These are phyloP conservation scores for Amphirosellinia nigrospora DNA, from an alignment of 495 filamentous ascomycete species.

Conservation along the genomic window DNA sequence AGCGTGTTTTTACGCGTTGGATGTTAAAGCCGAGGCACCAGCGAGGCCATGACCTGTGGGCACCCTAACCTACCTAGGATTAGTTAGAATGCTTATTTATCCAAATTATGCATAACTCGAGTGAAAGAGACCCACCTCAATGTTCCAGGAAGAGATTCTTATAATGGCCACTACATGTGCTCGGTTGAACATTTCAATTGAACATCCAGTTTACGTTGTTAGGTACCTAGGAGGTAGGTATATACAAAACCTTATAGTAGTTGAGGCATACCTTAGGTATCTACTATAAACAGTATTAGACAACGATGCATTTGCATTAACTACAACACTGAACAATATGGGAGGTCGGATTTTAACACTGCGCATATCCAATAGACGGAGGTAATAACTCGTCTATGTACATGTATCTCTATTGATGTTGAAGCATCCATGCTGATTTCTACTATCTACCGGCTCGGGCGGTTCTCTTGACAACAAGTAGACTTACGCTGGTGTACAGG, in stretches of 20 bases:
- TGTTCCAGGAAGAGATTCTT: too few species aligned
- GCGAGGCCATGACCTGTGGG: too few species aligned
- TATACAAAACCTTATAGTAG: too few species aligned
- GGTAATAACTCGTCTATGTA: neutral
- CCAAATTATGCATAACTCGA: neutral
- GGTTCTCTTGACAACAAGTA: neutral
- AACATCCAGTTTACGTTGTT: too few species aligned
- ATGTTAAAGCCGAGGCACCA: constrained; percentile 9
- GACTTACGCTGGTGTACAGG: neutral
- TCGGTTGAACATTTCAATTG: too few species aligned
- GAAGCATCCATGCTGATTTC: neutral
- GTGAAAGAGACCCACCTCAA: neutral
- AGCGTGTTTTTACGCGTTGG: constrained; percentile 24
- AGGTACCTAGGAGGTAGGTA: too few species aligned
- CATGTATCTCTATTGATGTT: neutral
- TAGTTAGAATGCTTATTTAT: neutral
- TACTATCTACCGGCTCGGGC: neutral
- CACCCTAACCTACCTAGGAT: neutral
- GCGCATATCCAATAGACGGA: neutral
- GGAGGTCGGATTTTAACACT: neutral
- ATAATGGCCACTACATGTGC: too few species aligned
- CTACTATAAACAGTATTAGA: neutral
- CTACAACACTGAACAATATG: neutral
- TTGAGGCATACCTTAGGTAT: neutral
- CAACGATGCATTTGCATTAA: neutral